phyloP scores from a whole-genome alignment of 208 protist genomes.

The Angomonas desouzai region DNA sequence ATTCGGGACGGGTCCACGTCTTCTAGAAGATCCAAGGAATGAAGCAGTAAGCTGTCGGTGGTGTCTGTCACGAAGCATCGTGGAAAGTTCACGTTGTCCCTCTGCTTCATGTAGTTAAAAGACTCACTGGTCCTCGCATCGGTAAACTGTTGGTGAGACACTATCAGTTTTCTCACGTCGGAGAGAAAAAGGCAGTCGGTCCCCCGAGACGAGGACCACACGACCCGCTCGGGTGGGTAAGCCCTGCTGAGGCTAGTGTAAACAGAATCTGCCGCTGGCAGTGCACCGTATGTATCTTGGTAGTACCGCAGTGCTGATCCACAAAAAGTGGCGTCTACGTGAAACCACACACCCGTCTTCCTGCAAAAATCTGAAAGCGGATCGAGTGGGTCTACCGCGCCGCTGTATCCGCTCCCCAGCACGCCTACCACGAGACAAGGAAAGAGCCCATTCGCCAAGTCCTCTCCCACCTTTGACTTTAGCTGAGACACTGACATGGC shows the following conservation, averaged over 20 bases:
- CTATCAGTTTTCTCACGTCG: conserved; percentile 27
- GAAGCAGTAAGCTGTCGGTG: neutral
- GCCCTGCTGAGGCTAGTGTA: neutral
- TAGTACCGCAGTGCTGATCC: conserved; percentile 31
- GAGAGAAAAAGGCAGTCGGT: conserved; percentile 26
- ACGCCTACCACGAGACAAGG: conserved; percentile 63
- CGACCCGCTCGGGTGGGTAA: neutral
- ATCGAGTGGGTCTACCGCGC: conserved; percentile 50
- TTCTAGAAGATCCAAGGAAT: too few species aligned
- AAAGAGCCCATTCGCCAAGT: conserved; percentile 48
- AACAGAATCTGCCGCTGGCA: neutral
- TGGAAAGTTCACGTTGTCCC: neutral
- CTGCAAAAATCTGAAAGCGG: conserved; percentile 40
- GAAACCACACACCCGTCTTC: conserved; percentile 60
- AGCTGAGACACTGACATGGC: conserved; percentile 39
- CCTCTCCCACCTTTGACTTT: conserved; percentile 54
- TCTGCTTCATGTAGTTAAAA: neutral
- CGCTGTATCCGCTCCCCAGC: conserved; percentile 41
- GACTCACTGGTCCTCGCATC: conserved; percentile 9
- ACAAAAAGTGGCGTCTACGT: conserved; percentile 60
- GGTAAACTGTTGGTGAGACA: conserved; percentile 23
- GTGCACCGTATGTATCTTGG: neutral
- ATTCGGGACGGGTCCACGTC: neutral
- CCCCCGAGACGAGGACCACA: neutral
- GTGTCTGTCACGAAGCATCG: neutral